Evolutionary conservation across 2,329 filamentous ascomycete genomes (phyloP).

Genomic region (Albifimbria verrucaria): DNA sequence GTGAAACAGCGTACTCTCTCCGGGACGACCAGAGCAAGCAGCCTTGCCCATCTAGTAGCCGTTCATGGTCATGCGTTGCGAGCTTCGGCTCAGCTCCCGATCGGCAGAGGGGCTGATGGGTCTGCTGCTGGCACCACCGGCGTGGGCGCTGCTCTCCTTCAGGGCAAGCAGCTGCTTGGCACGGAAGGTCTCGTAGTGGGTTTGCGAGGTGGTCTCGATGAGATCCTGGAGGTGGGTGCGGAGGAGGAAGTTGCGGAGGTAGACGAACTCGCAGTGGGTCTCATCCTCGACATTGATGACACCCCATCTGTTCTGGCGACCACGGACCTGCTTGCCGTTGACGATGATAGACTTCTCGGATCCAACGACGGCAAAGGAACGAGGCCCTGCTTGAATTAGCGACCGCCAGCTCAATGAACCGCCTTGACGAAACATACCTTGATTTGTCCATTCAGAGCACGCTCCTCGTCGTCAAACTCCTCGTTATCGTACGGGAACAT

Average conservation of each 20-base stretch:
- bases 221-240: slow-evolving; percentile 97
- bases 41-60: slow-evolving; percentile 67
- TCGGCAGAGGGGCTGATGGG: slow-evolving; percentile 96
- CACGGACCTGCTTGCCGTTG: slow-evolving; percentile 94
- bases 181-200: slow-evolving; percentile 99
- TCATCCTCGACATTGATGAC: slow-evolving; percentile 99
- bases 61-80: slow-evolving; percentile 98
- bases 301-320: slow-evolving; percentile 98
- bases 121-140: slow-evolving; percentile 68
- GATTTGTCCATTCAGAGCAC: slow-evolving; percentile 88
- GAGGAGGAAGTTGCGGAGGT: slow-evolving; percentile 96
- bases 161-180: slow-evolving; percentile 96
- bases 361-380: slow-evolving; percentile 95
- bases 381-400: slow-evolving; percentile 63
- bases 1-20: slow-evolving; percentile 32
- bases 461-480: slow-evolving; percentile 96
- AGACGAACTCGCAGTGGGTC: slow-evolving; percentile 99
- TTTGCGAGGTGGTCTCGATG: slow-evolving; percentile 98
- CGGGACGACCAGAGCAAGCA: slow-evolving; percentile 25
- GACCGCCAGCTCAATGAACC: background rate
- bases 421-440: slow-evolving; percentile 60
- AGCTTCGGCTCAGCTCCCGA: slow-evolving; percentile 92
- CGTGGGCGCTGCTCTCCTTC: slow-evolving; percentile 94
- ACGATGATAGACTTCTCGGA: slow-evolving; percentile 98
- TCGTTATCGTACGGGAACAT: slow-evolving; percentile 99